Evolutionary conservation across 78 protist genomes (phyloP).

Genomic region (Cyanophora paradoxa): DNA sequence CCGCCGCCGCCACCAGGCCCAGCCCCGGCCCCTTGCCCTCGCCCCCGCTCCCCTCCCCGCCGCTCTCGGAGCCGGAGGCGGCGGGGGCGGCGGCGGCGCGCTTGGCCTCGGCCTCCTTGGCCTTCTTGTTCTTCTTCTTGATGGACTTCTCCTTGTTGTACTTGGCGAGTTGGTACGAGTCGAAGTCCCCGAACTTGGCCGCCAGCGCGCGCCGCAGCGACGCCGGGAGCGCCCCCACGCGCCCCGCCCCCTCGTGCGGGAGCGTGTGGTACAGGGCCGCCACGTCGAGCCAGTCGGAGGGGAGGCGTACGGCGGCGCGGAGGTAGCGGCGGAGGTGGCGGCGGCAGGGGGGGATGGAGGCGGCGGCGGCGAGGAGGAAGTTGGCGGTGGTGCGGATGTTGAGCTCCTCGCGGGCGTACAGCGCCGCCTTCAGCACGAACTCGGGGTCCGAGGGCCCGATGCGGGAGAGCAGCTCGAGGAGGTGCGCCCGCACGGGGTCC

Average conservation of each 20-base stretch:
- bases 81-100: no score
- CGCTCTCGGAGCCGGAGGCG: no score
- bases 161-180: slow-evolving; percentile 74
- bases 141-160: slow-evolving; percentile 66
- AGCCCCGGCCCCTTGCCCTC: no score
- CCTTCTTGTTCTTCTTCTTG: slow-evolving; percentile 54
- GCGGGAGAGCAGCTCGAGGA: no score
- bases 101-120: no score
- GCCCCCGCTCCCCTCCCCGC: no score
- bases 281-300: slow-evolving; percentile 77
- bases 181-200: slow-evolving; percentile 60
- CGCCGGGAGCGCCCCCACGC: slow-evolving; percentile 43
- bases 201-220: slow-evolving; percentile 67
- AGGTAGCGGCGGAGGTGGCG: slow-evolving; percentile 56
- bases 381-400: slow-evolving; percentile 57
- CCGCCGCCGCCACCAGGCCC: no score
- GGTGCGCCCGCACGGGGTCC: no score
- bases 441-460: slow-evolving; percentile 56
- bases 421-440: slow-evolving; percentile 61
- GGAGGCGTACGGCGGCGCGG: slow-evolving; percentile 38
- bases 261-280: slow-evolving; percentile 13
- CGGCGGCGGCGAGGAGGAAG: background rate
- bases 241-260: background rate
- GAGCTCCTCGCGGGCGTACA: slow-evolving; percentile 65
- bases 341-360: no score